phyloP scores from a whole-genome alignment of 2,329 filamentous ascomycete genomes.

The Calonectria ilicicola region DNA sequence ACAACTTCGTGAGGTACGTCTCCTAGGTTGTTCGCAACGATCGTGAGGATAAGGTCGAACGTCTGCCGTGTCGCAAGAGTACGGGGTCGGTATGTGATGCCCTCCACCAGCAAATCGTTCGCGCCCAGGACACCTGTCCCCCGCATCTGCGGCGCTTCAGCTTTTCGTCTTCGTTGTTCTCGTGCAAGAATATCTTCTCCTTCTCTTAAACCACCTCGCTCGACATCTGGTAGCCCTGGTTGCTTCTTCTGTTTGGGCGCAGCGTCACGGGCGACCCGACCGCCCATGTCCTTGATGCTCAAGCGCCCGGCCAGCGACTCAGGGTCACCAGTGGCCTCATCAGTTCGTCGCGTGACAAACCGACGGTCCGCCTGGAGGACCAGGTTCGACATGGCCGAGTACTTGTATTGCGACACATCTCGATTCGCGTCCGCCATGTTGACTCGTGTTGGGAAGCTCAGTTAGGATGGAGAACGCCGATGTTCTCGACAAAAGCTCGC shows the following conservation, averaged over 20 bases:
- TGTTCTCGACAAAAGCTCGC: slow-evolving; percentile 52
- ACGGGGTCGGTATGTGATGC: slow-evolving; percentile 89
- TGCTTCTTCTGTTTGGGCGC: slow-evolving; percentile 86
- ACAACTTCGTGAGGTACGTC: slow-evolving; percentile 94
- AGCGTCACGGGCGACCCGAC: slow-evolving; percentile 81
- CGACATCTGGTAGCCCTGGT: slow-evolving; percentile 74
- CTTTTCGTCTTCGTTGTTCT: slow-evolving; percentile 89
- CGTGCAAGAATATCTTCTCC: slow-evolving; percentile 86
- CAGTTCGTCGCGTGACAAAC: slow-evolving; percentile 90
- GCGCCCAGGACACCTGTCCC: slow-evolving; percentile 85
- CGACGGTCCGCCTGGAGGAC: slow-evolving; percentile 99
- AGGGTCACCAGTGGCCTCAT: slow-evolving; percentile 96
- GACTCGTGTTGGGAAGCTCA: slow-evolving; percentile 46
- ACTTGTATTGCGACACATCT: slow-evolving; percentile 97
- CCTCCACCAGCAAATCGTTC: slow-evolving; percentile 88
- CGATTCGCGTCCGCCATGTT: slow-evolving; percentile 80
- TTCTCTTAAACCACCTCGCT: slow-evolving; percentile 81
- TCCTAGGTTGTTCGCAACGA: slow-evolving; percentile 88
- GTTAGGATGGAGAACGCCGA: slow-evolving; percentile 47
- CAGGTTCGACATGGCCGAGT: slow-evolving; percentile 99
- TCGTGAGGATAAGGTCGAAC: slow-evolving; percentile 93
- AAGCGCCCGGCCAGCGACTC: slow-evolving; percentile 96
- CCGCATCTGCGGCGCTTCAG: slow-evolving; percentile 74
- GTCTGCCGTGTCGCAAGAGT: slow-evolving; percentile 92
- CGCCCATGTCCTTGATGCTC: slow-evolving; percentile 95